These are phyloP conservation scores for Adansonia gregorii DNA, from an alignment of 441 rosid genomes.

Conservation along the genomic window DNA sequence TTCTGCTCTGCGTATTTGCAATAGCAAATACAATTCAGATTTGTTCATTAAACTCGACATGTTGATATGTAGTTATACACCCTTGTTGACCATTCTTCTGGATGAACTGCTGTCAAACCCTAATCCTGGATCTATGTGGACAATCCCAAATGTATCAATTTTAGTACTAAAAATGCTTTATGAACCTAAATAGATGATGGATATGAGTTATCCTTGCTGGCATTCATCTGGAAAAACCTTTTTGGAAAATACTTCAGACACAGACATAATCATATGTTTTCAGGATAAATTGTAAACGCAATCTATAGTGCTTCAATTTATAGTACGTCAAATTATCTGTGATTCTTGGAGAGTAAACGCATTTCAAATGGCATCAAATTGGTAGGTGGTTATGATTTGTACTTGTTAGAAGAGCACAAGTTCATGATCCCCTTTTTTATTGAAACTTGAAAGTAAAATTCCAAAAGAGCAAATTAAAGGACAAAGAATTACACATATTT, in stretches of 20 bases:
- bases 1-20: background rate
- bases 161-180: background rate
- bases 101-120: background rate
- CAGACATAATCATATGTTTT: background rate
- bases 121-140: background rate
- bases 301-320: background rate
- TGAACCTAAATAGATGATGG: background rate
- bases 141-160: background rate
- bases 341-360: background rate
- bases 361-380: background rate
- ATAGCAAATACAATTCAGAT: constrained; percentile 1
- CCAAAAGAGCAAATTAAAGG: background rate
- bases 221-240: background rate
- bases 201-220: background rate
- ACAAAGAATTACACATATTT: background rate
- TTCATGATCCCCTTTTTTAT: background rate
- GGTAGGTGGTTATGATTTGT: background rate
- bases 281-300: background rate
- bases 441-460: constrained; percentile 11
- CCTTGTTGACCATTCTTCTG: background rate
- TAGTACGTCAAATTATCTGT: no score
- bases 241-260: background rate
- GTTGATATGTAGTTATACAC: background rate
- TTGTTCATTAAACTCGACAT: background rate
- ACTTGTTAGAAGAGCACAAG: background rate